Percentiles rank a stretch among this genome's conserved stretches.
These are phyloP conservation scores for Hypoxylon sp. DNA, from an alignment of 2,329 filamentous ascomycete species.

Conservation along the genomic window DNA sequence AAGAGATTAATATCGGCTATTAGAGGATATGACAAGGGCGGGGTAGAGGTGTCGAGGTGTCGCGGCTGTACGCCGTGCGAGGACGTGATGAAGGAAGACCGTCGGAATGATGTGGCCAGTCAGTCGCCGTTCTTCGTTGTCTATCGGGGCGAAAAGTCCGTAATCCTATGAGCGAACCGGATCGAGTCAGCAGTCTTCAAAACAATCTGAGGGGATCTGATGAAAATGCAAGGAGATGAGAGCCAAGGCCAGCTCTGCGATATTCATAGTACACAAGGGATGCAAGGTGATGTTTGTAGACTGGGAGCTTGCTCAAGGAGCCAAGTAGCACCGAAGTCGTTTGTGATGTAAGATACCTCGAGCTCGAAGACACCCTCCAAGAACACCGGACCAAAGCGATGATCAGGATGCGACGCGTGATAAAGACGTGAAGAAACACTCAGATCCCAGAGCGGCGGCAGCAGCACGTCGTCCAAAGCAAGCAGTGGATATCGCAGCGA, in stretches of 20 bases:
- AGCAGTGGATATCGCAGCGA: slow-evolving; percentile 27
- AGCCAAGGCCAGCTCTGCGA: slow-evolving; percentile 10
- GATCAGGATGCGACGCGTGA: slow-evolving; percentile 30
- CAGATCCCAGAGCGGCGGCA: slow-evolving; percentile 16
- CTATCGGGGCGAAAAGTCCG: slow-evolving; percentile 8
- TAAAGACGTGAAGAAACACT: slow-evolving; percentile 16
- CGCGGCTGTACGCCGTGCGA: slow-evolving; percentile 18
- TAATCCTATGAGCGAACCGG: slow-evolving; percentile 20
- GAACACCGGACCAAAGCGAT: slow-evolving; percentile 7
- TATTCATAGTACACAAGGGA: slow-evolving; percentile 26
- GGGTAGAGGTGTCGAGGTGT: slow-evolving; percentile 20
- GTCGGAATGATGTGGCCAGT: slow-evolving; percentile 14
- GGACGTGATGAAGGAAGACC: slow-evolving; percentile 6
- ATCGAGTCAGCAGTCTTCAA: slow-evolving; percentile 32
- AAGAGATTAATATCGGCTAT: slow-evolving; percentile 8
- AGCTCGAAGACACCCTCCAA: slow-evolving; percentile 8
- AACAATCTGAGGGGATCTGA: slow-evolving; percentile 4
- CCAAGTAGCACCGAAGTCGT: slow-evolving; percentile 23
- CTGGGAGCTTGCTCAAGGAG: slow-evolving; percentile 27
- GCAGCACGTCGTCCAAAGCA: slow-evolving; percentile 29
- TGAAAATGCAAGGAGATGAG: slow-evolving; percentile 2
- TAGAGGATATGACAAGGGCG: slow-evolving; percentile 16
- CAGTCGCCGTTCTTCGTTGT: slow-evolving; percentile 17
- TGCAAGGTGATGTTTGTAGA: slow-evolving; percentile 29
- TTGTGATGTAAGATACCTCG: slow-evolving; percentile 24